phyloP scores from a whole-genome alignment of 805 yeast species.

The Ogataea trehaloabstinens region DNA sequence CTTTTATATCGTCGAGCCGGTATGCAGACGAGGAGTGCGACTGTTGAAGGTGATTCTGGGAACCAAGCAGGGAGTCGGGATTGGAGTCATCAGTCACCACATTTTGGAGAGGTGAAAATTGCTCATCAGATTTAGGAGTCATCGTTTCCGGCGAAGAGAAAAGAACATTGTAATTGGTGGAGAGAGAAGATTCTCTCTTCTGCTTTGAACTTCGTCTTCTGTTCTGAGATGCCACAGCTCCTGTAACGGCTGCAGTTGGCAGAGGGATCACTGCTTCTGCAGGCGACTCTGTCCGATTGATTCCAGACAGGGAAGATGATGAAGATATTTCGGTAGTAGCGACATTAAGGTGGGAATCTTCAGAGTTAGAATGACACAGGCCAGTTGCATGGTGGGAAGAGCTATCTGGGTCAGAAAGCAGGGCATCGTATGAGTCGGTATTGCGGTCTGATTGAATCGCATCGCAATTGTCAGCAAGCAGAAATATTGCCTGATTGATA shows the following conservation, averaged over 20 bases:
- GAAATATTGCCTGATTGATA: constrained; percentile 47
- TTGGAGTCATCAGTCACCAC: constrained; percentile 9
- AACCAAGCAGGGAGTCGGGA: constrained; percentile 4
- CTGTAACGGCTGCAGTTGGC: not conserved
- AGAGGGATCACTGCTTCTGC: not conserved
- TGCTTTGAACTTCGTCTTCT: constrained; percentile 1
- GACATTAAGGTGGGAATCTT: not conserved
- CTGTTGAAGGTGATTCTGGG: constrained; percentile 2
- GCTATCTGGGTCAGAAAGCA: not conserved
- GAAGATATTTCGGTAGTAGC: not conserved
- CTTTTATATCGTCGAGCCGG: constrained; percentile 20
- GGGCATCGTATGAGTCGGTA: not conserved
- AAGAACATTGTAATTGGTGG: constrained; percentile 15
- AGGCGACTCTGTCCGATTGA: not conserved
- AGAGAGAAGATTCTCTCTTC: constrained; percentile 6
- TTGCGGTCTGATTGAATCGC: constrained; percentile 12
- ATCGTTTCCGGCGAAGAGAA: constrained; percentile 27
- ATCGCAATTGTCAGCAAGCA: constrained; percentile 40
- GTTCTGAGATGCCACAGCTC: not conserved
- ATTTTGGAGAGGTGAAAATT: constrained; percentile 18
- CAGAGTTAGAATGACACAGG: not conserved
- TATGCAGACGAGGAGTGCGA: not conserved
- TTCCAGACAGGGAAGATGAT: too few relatives aligned
- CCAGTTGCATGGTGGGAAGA: too few relatives aligned
- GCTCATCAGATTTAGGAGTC: constrained; percentile 24